These are phyloP conservation scores for Solanum arcanum DNA, from an alignment of 257 asterid genomes.

Conservation along the genomic window DNA sequence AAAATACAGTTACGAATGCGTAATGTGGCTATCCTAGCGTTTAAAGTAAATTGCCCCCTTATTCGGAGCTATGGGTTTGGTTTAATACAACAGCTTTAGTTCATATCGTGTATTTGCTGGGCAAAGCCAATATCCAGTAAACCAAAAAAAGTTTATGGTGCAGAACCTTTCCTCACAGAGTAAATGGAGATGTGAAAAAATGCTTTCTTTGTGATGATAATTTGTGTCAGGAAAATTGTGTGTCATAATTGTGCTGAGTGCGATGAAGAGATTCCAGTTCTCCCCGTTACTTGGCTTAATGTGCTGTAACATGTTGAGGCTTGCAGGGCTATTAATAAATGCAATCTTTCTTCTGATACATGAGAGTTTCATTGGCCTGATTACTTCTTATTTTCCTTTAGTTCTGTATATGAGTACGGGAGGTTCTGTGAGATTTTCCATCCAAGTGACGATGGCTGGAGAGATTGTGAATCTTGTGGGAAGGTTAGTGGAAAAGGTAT, in stretches of 20 bases:
- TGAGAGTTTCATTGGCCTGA: neutral
- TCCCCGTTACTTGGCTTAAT: neutral
- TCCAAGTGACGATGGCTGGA: conserved; percentile 66
- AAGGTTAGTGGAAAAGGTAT: conserved; percentile 33
- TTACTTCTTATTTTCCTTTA: conserved; percentile 11
- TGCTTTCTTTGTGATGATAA: neutral
- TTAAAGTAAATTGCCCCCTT: neutral
- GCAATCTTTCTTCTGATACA: neutral
- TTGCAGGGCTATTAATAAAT: neutral
- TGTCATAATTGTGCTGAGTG: neutral
- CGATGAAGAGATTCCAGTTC: neutral
- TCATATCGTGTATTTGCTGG: neutral
- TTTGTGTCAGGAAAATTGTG: neutral
- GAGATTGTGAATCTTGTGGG: conserved; percentile 76
- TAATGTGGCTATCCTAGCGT: neutral
- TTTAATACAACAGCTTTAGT: neutral
- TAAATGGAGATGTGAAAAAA: neutral
- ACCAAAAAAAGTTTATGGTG: neutral
- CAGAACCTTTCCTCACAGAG: neutral
- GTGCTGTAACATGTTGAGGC: neutral
- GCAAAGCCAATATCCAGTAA: neutral
- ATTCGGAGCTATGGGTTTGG: neutral
- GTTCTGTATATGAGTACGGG: conserved; percentile 51
- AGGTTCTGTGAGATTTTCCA: conserved; percentile 76
- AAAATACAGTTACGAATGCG: neutral